A percentile compares a stretch with the other conserved stretches of the same genome.
Evolutionary conservation across 352 stramenopile genomes (phyloP).

Genomic region (Aphanomyces astaci): DNA sequence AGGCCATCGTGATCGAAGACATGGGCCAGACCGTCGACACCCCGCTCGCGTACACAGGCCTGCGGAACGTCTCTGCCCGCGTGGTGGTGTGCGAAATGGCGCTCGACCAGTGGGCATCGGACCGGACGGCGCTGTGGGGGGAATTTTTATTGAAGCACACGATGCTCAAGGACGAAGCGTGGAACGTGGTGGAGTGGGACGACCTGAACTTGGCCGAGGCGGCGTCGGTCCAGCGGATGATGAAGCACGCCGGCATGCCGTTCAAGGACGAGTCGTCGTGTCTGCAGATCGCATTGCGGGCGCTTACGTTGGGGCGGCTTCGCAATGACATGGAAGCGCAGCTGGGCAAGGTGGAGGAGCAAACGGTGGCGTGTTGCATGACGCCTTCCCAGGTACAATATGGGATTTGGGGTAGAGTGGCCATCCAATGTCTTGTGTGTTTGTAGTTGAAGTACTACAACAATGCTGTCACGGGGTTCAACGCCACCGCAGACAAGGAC

Average conservation of each 20-base stretch:
- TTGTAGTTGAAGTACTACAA: conserved; percentile 37
- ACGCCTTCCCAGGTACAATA: conserved; percentile 37
- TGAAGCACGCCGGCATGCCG: conserved; percentile 16
- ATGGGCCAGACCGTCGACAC: conserved; percentile 28
- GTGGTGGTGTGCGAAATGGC: conserved; percentile 19
- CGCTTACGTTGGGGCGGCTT: conserved; percentile 49
- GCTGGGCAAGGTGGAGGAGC: conserved; percentile 74
- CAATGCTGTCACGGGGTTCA: conserved; percentile 48
- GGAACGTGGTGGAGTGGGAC: not conserved
- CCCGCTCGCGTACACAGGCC: not conserved
- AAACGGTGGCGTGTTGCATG: conserved; percentile 54
- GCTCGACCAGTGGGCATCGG: conserved; percentile 12
- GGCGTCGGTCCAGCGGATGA: conserved; percentile 13
- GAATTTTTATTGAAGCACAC: conserved; percentile 8
- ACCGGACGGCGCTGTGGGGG: conserved; percentile 3
- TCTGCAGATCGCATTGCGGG: conserved; percentile 18
- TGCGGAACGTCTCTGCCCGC: conserved; percentile 1
- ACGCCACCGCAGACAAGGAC: conserved; percentile 38
- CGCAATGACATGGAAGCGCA: conserved; percentile 69
- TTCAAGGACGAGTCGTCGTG: conserved; percentile 22
- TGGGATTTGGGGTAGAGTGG: not conserved
- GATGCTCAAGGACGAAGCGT: not conserved
- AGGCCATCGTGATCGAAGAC: conserved; percentile 69
- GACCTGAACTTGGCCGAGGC: conserved; percentile 13
- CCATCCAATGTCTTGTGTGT: not conserved